These are phyloP conservation scores for Waltiozyma sp. DNA, from an alignment of 1,139 yeast genomes.

Conservation along the genomic window DNA sequence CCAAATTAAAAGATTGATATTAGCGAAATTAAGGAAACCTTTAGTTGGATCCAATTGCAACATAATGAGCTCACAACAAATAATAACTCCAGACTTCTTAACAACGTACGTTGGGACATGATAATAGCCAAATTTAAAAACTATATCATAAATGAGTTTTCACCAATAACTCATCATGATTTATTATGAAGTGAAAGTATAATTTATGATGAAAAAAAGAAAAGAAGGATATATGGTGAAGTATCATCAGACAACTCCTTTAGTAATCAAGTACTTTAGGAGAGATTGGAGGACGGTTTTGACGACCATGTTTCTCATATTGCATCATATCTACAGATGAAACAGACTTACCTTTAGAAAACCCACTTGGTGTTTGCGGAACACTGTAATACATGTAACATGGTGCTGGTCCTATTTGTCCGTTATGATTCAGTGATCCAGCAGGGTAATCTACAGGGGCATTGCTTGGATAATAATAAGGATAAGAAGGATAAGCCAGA, in stretches of 20 bases:
- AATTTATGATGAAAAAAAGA: background rate
- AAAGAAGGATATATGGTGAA: too few species aligned
- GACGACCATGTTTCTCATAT: background rate
- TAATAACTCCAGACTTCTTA: too few species aligned
- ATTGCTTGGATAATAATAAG: slow-evolving; percentile 16
- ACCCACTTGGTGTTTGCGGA: slow-evolving; percentile 11
- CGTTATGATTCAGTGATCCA: slow-evolving; percentile 7
- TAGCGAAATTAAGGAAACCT: too few species aligned
- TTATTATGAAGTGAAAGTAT: too few species aligned
- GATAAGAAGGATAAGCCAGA: slow-evolving; percentile 15
- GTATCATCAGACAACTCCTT: too few species aligned
- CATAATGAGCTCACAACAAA: too few species aligned
- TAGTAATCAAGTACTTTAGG: background rate
- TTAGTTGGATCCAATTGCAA: too few species aligned
- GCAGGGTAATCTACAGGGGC: slow-evolving; percentile 13
- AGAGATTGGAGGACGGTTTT: background rate
- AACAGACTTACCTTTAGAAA: slow-evolving; percentile 3
- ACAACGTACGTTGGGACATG: too few species aligned
- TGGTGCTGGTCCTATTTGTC: slow-evolving; percentile 15
- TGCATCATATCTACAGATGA: slow-evolving; percentile 1
- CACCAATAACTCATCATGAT: too few species aligned
- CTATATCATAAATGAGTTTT: too few species aligned
- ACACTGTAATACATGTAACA: slow-evolving; percentile 19
- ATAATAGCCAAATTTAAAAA: too few species aligned
- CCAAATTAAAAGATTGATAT: too few species aligned